Evolutionary conservation across 331 rosid species (phyloP), one percentile per base, ranked within the genome.

Genomic region (Quercus phellos): DNA sequence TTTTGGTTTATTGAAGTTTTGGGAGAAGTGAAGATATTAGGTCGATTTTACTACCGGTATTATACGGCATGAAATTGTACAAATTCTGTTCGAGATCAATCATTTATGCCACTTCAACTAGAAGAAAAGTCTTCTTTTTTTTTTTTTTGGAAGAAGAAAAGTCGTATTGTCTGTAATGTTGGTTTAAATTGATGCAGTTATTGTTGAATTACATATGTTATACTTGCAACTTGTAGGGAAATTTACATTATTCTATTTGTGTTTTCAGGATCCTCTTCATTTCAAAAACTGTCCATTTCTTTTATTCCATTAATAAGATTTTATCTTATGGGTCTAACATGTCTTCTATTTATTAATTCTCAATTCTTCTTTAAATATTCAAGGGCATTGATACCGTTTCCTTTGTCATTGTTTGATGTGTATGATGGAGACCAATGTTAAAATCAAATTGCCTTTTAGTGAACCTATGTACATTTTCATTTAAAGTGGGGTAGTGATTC

Each of bases 1-100:
- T 34, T 73, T 84, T 64, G 24, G 50, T 66, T 70, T 51, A 29
- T 77, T 46, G 61, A 51, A 74, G 76, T 78, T 74, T 76, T 81
- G 51, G 78, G 82, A 75, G 82, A 78, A 74, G 74, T 67, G 64
- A 74, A 70, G 34, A 70, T 72, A 70, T 72, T 61, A 68, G 63
- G 76, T 76, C 79, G 42, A 42, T 51, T 68, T 63, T 73, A 69
- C 24, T 16, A 17, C 54, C 26, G 53, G 27, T 55, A 8, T 30
- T 19, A 51, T 70, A 67, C 38, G 2, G 54, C 13, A 55, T 69
- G 68, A 63, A 32, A 64, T 55, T 79, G 59, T 51, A 54, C 55
- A 59, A 29, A 35, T 38, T 43, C 67, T 5, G 19, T 71, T 16
- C 64, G 9, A 59, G 24, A 27, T 38, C 43, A 32, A 34, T 17